Evolutionary conservation across 805 yeast genomes (phyloP), one percentile per base, ranked within the genome.

Genomic region (Barnettozyma wickerhamii): DNA sequence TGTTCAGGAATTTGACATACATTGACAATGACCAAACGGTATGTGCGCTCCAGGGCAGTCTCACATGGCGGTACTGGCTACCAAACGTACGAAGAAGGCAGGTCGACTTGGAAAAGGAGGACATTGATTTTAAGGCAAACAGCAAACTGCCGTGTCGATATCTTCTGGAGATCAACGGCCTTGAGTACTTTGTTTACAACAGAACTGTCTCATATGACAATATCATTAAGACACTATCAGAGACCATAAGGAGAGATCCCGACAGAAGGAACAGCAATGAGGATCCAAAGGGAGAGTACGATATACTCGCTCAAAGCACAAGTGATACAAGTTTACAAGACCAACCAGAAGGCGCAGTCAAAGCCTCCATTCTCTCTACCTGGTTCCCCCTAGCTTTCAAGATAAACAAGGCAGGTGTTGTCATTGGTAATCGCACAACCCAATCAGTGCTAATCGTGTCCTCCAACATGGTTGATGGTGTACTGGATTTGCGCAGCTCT

Each of bases 21-120:
- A 75, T 85, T 6, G 84, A 88, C n/a, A 69, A 77, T 36, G 83
- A 90, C 62, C 78, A 79, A 46, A 79, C 95, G 2, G 55, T 87
- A 1, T 75, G 87, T 9, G 69, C 85, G 1, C 71, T 85, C 20
- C 80, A 81, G 45, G 84, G 91, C 1, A 76, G 78, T 51, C 56
- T 91, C 20, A 85, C 95, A 0, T 93, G 98, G 98, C 63, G 95
- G 45, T 91, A 88, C 59, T 93, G 98, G 98, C 65, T 87, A 38
- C 63, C 67, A 4, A 57, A 62, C 5, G 59, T 71, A 14, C 63
- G 74, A 49, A 45, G 47, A 44, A 48, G 58, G 17, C 45, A 35
- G 10, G 12, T 14, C 7, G 33, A 54, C 30, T 9, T 40, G 19
- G 32, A 38, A 42, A 29, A 42, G 33, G 31, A 45, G n/a, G 49